Evolutionary conservation across 2,329 filamentous ascomycete genomes (phyloP), one percentile per base, ranked within the genome.

Genomic region (Trichoderma hamatum): DNA sequence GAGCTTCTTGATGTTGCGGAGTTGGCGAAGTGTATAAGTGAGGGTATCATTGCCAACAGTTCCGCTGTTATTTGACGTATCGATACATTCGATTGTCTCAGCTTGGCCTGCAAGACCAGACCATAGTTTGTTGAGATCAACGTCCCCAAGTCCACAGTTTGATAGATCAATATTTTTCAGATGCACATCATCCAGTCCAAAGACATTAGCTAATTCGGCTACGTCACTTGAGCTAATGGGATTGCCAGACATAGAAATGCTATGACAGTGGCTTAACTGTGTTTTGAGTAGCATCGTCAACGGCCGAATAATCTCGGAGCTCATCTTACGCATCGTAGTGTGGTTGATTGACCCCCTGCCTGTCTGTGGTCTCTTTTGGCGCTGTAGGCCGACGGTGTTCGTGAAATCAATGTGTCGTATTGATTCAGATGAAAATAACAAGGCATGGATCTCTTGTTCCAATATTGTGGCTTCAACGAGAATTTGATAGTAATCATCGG

Each of bases 381-480:
- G 73, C 32, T 75, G 75, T 10, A 77, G 69, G 6, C 79, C 79
- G 5, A 81, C 61, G 13, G 80, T 76, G 59, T 85, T 84, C 19
- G 81, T 82, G 36, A 88, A 75, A 71, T 88, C 85, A 59, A 88
- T 84, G 67, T 85, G 84, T 52, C 83, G 81, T 36, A 88, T 82
- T 0, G 84, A 86, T 69, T 86, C 85, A 0, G 85, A 86, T 26
- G 85, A 84, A 71, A 88, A 86, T 1, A 85, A 78, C 24, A 88
- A 76, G 0, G 85, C 84, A 58, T 88, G 85, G 16, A 88, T 81
- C 73, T 88, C 86, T 72, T 88, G 85, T 56, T 84, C 83, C 16
- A 88, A 77, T 11, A 88, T 76, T 1, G 85, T 81, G 14, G 84
- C 82, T n/a, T 83, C 80, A 60, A 83, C 78, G 11, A 87, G 77